A percentile compares a stretch with the other conserved stretches of the same genome.
Conservation (phyloP, 345 rosid species). For the Excoecaria agallocha region DNA sequence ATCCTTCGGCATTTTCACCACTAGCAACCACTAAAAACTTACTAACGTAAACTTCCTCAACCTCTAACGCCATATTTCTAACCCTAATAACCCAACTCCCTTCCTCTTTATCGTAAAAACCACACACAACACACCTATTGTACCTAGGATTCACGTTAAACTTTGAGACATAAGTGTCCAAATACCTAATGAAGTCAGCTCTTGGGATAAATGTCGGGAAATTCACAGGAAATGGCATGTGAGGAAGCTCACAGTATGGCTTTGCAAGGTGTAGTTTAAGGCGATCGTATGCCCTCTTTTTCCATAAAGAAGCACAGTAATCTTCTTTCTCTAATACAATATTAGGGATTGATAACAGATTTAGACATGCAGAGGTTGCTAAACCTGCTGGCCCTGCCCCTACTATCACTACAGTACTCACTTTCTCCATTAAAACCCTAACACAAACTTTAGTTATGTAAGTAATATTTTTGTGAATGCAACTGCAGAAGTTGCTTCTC, state of each 20-base stretch:
- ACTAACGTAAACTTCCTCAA: constrained; percentile 9
- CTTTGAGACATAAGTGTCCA: constrained; percentile 12
- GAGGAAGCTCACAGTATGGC: constrained; percentile 23
- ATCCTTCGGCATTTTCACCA: constrained; percentile 27
- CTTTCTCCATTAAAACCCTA: constrained; percentile 13
- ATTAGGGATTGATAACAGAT: neutral
- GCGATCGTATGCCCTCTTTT: constrained; percentile 23
- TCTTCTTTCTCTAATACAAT: constrained; percentile 24
- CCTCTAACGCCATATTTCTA: neutral
- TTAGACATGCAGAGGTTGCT: constrained; percentile 26
- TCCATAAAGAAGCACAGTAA: constrained; percentile 24
- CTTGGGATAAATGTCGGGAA: constrained; percentile 13
- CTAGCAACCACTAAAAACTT: constrained; percentile 26
- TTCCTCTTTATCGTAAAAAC: neutral
- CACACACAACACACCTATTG: constrained; percentile 9
- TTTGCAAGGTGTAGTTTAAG: constrained; percentile 20
- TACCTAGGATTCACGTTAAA: constrained; percentile 7
- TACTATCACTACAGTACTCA: neutral
- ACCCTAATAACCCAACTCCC: constrained; percentile 16
- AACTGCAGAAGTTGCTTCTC: too few relatives aligned
- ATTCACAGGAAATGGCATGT: constrained; percentile 7
- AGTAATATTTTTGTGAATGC: too few relatives aligned
- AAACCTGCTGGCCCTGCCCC: constrained; percentile 32
- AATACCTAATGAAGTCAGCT: constrained; percentile 12
- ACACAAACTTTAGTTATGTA: too few relatives aligned